These are phyloP conservation scores for Incumbomyces lentus DNA, from an alignment of 2,329 filamentous ascomycete species.

Conservation along the genomic window DNA sequence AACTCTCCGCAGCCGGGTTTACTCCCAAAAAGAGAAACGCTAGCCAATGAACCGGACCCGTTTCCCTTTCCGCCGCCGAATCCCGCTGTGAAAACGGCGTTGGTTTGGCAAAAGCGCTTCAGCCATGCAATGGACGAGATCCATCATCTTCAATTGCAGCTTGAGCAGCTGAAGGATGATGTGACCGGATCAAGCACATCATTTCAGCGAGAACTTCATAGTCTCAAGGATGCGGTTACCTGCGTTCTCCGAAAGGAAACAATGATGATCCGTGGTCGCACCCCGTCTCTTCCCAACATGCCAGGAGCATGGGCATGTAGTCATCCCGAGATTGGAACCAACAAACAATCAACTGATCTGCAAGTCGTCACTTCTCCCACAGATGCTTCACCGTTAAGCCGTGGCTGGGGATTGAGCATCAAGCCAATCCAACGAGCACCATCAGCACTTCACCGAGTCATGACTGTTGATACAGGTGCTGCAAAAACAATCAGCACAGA, in stretches of 20 bases:
- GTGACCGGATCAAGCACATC: constrained; percentile 13
- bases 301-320: background rate
- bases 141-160: constrained; percentile 11
- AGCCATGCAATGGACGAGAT: constrained; percentile 16
- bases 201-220: constrained; percentile 8
- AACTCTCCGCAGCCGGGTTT: background rate
- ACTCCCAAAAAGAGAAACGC: too few relatives aligned
- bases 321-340: background rate
- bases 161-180: constrained; percentile 11
- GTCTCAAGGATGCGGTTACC: constrained; percentile 1
- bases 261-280: background rate
- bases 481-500: background rate
- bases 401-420: background rate
- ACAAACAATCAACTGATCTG: background rate
- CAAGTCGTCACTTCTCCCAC: background rate
- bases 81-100: constrained; percentile 6
- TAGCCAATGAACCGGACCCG: background rate
- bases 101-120: constrained; percentile 13
- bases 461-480: background rate
- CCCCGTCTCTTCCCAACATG: background rate
- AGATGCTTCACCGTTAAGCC: background rate
- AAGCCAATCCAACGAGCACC: background rate
- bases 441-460: background rate
- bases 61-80: constrained; percentile 7
- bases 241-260: background rate